Evolutionary conservation across 768 basidiomycete species (phyloP).

Genomic region (Nidularia sp.): DNA sequence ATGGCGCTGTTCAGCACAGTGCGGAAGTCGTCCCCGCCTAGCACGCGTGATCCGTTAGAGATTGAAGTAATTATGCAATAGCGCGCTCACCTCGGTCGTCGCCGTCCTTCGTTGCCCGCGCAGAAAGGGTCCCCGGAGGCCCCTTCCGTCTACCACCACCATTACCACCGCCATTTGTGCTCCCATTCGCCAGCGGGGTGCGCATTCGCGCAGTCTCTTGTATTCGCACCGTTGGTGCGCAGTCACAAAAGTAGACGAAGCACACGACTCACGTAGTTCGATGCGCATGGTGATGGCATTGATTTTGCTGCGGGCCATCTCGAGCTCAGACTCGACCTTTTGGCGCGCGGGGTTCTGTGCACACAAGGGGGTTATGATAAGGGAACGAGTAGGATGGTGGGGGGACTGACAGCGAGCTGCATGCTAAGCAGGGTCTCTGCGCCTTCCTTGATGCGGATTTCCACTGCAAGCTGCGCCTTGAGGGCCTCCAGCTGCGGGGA

Average conservation of each 20-base stretch:
- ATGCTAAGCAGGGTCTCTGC: slow-evolving; percentile 86
- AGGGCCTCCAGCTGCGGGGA: slow-evolving; percentile 58
- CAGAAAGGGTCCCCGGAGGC: not conserved
- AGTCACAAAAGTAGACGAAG: not conserved
- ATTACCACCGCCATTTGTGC: not conserved
- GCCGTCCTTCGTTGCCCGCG: not conserved
- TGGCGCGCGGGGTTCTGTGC: slow-evolving; percentile 24
- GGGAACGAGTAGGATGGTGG: not conserved
- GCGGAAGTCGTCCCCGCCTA: slow-evolving; percentile 63
- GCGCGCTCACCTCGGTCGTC: not conserved
- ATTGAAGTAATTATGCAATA: not conserved
- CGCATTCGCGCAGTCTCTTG: slow-evolving; percentile 22
- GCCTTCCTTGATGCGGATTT: slow-evolving; percentile 85
- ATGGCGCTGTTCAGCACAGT: slow-evolving; percentile 66
- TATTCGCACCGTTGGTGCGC: slow-evolving; percentile 5
- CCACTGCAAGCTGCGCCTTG: slow-evolving; percentile 63
- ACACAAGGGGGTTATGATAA: not conserved
- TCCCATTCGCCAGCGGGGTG: not conserved
- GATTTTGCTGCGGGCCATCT: slow-evolving; percentile 73
- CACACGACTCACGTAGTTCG: slow-evolving; percentile 39
- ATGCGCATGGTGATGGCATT: slow-evolving; percentile 57
- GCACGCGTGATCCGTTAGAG: not conserved
- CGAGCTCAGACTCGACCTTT: slow-evolving; percentile 75
- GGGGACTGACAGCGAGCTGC: slow-evolving; percentile 42
- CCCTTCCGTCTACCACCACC: not conserved